phyloP scores from a whole-genome alignment of 805 yeast species.

The Wickerhamiella brachini region DNA sequence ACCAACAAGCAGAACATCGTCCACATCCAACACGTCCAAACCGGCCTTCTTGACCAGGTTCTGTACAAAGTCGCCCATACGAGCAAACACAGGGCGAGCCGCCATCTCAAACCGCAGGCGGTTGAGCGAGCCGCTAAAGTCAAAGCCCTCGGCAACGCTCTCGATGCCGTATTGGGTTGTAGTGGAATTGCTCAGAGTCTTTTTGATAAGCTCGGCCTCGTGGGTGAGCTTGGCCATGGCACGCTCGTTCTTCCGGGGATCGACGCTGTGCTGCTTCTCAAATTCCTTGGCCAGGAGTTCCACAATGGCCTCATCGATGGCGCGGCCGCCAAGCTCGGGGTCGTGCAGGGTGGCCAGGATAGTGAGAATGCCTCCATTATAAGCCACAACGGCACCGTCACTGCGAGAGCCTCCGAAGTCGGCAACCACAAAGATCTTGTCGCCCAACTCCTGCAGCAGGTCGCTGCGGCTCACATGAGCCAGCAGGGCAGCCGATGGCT shows the following conservation, averaged over 20 bases:
- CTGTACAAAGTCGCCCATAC: conserved; percentile 67
- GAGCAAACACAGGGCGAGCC: conserved; percentile 61
- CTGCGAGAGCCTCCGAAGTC: conserved; percentile 95
- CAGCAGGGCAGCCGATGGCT: conserved; percentile 82
- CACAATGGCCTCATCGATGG: conserved; percentile 64
- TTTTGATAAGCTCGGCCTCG: conserved; percentile 73
- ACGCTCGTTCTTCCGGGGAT: conserved; percentile 70
- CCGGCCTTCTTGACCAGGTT: conserved; percentile 67
- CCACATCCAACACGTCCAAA: conserved; percentile 71
- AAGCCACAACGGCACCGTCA: conserved; percentile 87
- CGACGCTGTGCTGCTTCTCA: conserved; percentile 61
- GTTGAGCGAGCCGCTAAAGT: conserved; percentile 85
- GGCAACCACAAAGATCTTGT: conserved; percentile 77
- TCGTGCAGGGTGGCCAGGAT: conserved; percentile 76
- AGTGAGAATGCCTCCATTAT: conserved; percentile 88
- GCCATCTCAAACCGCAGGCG: conserved; percentile 86
- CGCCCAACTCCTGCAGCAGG: conserved; percentile 38
- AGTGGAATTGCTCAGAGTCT: conserved; percentile 81
- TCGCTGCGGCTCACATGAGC: conserved; percentile 52
- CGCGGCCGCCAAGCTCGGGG: conserved; percentile 73
- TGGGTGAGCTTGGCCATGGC: conserved; percentile 78
- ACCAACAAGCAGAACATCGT: conserved; percentile 85
- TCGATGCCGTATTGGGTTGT: conserved; percentile 87
- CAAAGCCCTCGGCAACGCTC: conserved; percentile 85
- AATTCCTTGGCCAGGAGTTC: conserved; percentile 88